These are phyloP conservation scores for Hymenoscyphus albidus DNA, from an alignment of 2,329 filamentous ascomycete genomes.

Conservation along the genomic window DNA sequence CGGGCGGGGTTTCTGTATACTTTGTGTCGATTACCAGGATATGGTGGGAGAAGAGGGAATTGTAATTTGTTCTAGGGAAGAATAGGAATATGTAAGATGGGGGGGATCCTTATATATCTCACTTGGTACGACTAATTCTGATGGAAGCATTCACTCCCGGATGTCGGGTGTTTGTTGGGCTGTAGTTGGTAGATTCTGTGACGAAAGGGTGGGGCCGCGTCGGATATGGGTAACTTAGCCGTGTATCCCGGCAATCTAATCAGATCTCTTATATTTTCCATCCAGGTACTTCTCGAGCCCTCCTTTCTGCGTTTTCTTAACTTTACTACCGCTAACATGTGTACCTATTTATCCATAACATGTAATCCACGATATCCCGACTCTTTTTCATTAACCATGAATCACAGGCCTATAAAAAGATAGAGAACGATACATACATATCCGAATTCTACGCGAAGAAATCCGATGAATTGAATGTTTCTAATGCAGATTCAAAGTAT, in stretches of 20 bases:
- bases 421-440: too few relatives aligned
- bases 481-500: conserved; percentile 43
- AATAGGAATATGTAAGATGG: background rate
- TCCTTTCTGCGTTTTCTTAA: too few relatives aligned
- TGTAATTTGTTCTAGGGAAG: background rate
- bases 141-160: background rate
- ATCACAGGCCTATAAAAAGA: too few relatives aligned
- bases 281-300: too few relatives aligned
- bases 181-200: too few relatives aligned
- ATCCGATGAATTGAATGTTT: conserved; percentile 21
- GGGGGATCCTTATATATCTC: background rate
- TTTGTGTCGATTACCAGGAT: background rate
- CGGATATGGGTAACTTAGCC: background rate
- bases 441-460: background rate
- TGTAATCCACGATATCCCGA: too few relatives aligned
- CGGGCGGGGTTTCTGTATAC: background rate
- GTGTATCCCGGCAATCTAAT: too few relatives aligned
- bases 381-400: too few relatives aligned
- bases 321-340: too few relatives aligned
- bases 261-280: too few relatives aligned
- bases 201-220: background rate
- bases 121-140: background rate
- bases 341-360: too few relatives aligned
- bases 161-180: background rate
- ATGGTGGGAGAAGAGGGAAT: background rate